These are phyloP conservation scores for Immersiporthe knoxdaviesiana DNA, from an alignment of 2,329 filamentous ascomycete genomes.

Conservation along the genomic window DNA sequence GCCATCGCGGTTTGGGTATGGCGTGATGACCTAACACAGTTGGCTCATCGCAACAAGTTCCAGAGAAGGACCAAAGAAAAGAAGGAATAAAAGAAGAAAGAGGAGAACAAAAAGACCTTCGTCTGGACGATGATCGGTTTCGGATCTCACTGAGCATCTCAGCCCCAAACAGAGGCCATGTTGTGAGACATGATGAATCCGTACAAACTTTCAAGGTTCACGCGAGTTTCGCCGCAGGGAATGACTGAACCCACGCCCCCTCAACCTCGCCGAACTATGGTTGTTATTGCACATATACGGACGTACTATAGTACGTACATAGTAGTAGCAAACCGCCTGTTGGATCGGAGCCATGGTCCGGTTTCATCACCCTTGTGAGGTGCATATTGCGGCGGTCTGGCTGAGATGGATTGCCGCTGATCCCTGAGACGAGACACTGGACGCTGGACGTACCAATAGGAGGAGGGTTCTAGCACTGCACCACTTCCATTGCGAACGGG, in stretches of 20 bases:
- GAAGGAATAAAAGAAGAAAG: background rate
- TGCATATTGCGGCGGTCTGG: background rate
- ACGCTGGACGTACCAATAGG: background rate
- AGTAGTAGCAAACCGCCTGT: background rate
- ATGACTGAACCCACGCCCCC: background rate
- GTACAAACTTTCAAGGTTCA: background rate
- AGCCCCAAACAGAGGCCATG: constrained; percentile 1
- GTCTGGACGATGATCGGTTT: constrained; percentile 7
- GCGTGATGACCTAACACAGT: background rate
- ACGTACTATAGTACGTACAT: too few species aligned
- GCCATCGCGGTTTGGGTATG: background rate
- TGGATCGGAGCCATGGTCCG: background rate
- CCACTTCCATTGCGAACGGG: background rate
- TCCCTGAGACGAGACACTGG: background rate
- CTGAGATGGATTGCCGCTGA: background rate
- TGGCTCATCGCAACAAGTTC: background rate
- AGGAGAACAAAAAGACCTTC: background rate
- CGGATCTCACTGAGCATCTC: background rate
- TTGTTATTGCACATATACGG: too few species aligned
- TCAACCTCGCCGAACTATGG: background rate
- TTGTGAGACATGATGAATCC: background rate
- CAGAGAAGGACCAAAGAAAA: background rate
- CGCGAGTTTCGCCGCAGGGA: background rate
- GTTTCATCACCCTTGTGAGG: background rate
- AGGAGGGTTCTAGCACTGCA: background rate